Base-by-base conservation (phyloP, 2,329 filamentous ascomycete species). In the Verticillium tricorpus region DNA sequence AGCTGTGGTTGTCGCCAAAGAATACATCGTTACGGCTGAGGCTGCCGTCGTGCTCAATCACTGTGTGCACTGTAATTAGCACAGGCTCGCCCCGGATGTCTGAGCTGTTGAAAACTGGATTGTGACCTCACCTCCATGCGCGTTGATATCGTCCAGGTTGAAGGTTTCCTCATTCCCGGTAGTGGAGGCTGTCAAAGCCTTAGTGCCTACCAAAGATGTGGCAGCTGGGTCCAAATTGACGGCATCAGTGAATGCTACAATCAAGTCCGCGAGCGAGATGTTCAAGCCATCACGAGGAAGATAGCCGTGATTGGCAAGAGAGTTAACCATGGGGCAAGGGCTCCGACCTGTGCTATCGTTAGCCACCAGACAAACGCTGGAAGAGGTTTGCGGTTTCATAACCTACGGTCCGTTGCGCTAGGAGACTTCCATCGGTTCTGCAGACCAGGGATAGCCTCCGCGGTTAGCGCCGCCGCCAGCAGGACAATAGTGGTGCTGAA, bases 1-100 rank as follows among this genome's bases (percentile, higher is more conserved):
- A 75, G 35, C 67, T 68, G 59, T 70, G 66, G 63, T 72, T 72
- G 61, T 74, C 68, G 35, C 71, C 72, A 22, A 69, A 69, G 60
- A 65, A 63, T 40, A 68, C 31, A 60, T 75, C 72, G 56, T 68
- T 67, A 45, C 73, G 68, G 62, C 66, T 70, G 1, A 75, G 63
- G 39, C 69, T 71, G 45, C 71, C 72, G 60, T 75, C 73, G 61
- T 74, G 72, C 58, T 75, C 73, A 60, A 75, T 72, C n/a, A 73
- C 70, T 73, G 28, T 35, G 4, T 11, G 12, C 59, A 56, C 15
- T 40, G 6, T 4, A 40, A n/a, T 15, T 11, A 56, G 22, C 5
- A 35, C n/a, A 3, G n/a, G 1, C 12, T 7, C 1, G 14, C 17
- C 19, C 28, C 28, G 28, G 4, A 28, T 28, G 28, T 28, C 5